Base-by-base conservation (phyloP, 257 asterid species). In the Scutellaria minor region DNA sequence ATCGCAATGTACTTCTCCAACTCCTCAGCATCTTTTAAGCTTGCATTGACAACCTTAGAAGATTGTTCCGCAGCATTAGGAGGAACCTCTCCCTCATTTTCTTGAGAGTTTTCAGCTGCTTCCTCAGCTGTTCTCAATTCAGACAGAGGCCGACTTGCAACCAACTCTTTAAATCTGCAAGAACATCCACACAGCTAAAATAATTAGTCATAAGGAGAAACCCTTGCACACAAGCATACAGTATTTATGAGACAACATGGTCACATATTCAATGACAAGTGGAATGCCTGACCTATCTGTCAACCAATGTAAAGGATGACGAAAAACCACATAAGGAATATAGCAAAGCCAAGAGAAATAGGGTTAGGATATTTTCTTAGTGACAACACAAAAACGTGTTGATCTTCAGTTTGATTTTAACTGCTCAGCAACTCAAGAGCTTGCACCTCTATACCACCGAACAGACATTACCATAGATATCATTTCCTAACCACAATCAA, bases 1-100 rank as follows among this genome's bases (percentile, higher is more conserved):
- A 90, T 47, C 39, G 98, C 78, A 41, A 92, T 95, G 83, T 90
- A 95, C 87, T 88, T 92, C 92, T 92, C 99, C 91, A 90, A 78
- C 85, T 92, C 94, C 90, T 95, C 98, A 11, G 99, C 97, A 71
- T 90, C 98, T 81, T 84, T 88, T 82, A 95, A 85, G 93, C 89
- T 88, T 62, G 89, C 72, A 76, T 71, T 85, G 80, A 81, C 83
- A 75, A 87, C 85, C 83, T 87, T 89, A 31, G 85, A 77, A 72
- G 92, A 64, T 80, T 87, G 87, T 42, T 84, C 92, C n/a, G 53
- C 79, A 51, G 78, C 81, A 83, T 69, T 67, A 58, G 89, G 88
- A 73, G 83, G 85, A 61, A 31, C 81, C 78, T 87, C 97, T 54
- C 92, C 97, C 76, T 88, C 98, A 83, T 72, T 74, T 75, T 87